Conservation (phyloP, 2,329 filamentous ascomycete species). For the Aspergillus fumigatiaffinis region DNA sequence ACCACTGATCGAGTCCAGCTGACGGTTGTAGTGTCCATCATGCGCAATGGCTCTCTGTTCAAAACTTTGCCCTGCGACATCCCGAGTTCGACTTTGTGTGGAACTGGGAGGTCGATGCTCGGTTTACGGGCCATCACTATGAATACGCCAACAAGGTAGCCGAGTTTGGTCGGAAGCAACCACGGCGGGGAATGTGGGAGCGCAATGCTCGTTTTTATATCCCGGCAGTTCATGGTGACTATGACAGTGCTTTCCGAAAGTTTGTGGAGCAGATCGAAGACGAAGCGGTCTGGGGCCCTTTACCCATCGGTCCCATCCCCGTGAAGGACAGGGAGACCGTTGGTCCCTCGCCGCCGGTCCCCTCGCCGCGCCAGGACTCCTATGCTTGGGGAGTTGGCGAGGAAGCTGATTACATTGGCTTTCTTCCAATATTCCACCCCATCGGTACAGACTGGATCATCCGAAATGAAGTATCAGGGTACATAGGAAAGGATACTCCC, state of each 20-base stretch:
- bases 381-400: slow-evolving; percentile 75
- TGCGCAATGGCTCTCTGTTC: slow-evolving; percentile 67
- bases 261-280: slow-evolving; percentile 38
- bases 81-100: slow-evolving; percentile 73
- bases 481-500: slow-evolving; percentile 55
- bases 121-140: slow-evolving; percentile 72
- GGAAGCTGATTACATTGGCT: slow-evolving; percentile 68
- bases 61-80: slow-evolving; percentile 69
- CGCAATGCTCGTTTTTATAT: slow-evolving; percentile 55
- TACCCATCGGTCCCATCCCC: slow-evolving; percentile 45
- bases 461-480: slow-evolving; percentile 34
- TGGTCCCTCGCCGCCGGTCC: slow-evolving; percentile 60
- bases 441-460: slow-evolving; percentile 65
- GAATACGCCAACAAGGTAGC: slow-evolving; percentile 65
- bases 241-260: slow-evolving; percentile 22
- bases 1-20: slow-evolving; percentile 16
- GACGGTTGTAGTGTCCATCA: slow-evolving; percentile 49
- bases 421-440: slow-evolving; percentile 77
- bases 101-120: slow-evolving; percentile 78
- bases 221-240: slow-evolving; percentile 50
- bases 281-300: slow-evolving; percentile 64
- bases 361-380: slow-evolving; percentile 58
- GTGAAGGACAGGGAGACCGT: slow-evolving; percentile 54
- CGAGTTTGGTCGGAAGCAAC: slow-evolving; percentile 51
- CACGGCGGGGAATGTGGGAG: slow-evolving; percentile 58